Conservation (phyloP, 2,329 filamentous ascomycete genomes). For the Alternaria conjuncta region DNA sequence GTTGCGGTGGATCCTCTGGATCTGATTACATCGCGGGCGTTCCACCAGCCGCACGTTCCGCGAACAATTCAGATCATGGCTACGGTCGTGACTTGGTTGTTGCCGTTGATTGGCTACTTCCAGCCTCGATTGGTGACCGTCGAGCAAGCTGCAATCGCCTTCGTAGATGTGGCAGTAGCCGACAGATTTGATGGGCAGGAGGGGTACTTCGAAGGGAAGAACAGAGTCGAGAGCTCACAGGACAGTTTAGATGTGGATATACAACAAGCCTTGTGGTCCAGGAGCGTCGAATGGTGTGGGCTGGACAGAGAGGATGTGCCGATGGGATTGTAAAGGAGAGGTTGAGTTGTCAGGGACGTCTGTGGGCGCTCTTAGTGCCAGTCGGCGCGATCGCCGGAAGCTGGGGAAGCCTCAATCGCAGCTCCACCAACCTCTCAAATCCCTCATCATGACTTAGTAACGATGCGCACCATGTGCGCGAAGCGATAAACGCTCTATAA, state of each 20-base stretch:
- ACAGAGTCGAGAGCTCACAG: slow-evolving; percentile 39
- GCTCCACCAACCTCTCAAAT: neutral
- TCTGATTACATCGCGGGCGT: slow-evolving; percentile 46
- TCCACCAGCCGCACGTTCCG: slow-evolving; percentile 44
- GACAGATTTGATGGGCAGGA: slow-evolving; percentile 36
- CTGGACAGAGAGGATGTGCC: slow-evolving; percentile 11
- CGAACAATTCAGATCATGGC: slow-evolving; percentile 29
- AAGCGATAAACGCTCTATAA: neutral
- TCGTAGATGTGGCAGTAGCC: slow-evolving; percentile 36
- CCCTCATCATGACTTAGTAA: neutral
- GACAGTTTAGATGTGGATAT: slow-evolving; percentile 38
- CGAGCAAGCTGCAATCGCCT: slow-evolving; percentile 38
- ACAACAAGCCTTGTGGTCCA: slow-evolving; percentile 45
- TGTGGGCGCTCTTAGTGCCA: neutral
- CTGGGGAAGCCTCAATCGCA: neutral
- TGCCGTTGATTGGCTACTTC: slow-evolving; percentile 33
- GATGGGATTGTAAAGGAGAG: slow-evolving; percentile 8
- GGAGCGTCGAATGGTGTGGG: slow-evolving; percentile 44
- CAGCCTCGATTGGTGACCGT: slow-evolving; percentile 42
- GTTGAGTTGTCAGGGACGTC: neutral
- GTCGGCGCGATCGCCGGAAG: neutral
- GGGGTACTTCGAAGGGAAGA: slow-evolving; percentile 45
- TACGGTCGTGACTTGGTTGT: slow-evolving; percentile 33
- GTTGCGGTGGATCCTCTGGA: slow-evolving; percentile 47
- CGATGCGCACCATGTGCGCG: neutral